A percentile compares a stretch with the other conserved stretches of the same genome.
phyloP scores from a whole-genome alignment of 2,329 filamentous ascomycete genomes.

The Alternaria triticina region DNA sequence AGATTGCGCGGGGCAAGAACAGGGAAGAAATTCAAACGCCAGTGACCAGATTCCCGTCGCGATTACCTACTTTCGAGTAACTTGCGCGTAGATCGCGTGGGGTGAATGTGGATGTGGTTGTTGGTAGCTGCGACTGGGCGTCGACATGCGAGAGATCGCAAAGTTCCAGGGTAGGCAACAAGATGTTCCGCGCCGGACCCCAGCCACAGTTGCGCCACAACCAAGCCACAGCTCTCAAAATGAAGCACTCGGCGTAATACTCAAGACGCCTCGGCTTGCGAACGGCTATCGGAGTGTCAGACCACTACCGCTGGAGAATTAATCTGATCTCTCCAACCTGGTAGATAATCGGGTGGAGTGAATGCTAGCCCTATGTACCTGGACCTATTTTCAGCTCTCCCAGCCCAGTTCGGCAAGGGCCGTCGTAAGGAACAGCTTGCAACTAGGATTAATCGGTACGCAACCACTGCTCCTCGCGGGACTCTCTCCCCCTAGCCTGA shows the following conservation, averaged over 20 bases:
- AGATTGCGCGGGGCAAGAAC: background rate
- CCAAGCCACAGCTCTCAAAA: constrained; percentile 6
- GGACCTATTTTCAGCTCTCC: constrained; percentile 29
- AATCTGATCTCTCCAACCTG: background rate
- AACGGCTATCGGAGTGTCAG: constrained; percentile 1
- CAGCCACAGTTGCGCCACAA: constrained; percentile 12
- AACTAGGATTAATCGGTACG: constrained; percentile 38
- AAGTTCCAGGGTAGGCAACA: constrained; percentile 12
- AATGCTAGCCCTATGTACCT: background rate
- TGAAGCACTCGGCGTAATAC: constrained; percentile 18
- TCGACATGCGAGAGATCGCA: constrained; percentile 10
- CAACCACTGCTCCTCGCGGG: constrained; percentile 23
- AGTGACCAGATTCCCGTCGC: constrained; percentile 10
- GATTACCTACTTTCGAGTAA: background rate
- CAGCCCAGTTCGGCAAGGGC: constrained; percentile 28
- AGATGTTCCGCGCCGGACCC: constrained; percentile 7
- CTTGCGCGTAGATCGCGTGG: constrained; percentile 11
- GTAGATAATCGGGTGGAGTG: background rate
- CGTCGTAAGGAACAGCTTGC: constrained; percentile 35
- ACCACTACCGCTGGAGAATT: background rate
- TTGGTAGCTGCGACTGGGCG: constrained; percentile 4
- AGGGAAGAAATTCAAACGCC: background rate
- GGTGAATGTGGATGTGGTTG: background rate
- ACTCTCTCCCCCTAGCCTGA: constrained; percentile 30
- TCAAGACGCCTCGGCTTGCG: background rate